A percentile compares a stretch with the other conserved stretches of the same genome.
Conservation (phyloP, 2,329 filamentous ascomycete species). For the Aspergillus sp. region DNA sequence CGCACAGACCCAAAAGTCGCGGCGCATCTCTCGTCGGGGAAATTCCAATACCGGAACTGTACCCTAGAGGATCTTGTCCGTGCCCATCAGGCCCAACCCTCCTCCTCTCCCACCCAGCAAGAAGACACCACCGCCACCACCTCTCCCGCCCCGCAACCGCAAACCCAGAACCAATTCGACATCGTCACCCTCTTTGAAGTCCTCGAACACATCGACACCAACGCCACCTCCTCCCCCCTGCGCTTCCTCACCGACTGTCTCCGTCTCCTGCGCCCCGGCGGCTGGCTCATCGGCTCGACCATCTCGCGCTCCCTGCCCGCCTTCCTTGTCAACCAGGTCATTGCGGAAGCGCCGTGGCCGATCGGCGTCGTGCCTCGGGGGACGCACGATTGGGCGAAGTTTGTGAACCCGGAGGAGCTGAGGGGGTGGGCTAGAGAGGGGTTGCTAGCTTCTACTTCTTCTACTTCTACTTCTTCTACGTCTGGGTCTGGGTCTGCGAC, state of each 20-base stretch:
- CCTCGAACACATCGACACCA: slow-evolving; percentile 83
- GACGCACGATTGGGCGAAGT: slow-evolving; percentile 96
- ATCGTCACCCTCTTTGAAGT: slow-evolving; percentile 91
- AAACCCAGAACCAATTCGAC: slow-evolving; percentile 59
- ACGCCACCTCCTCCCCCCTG: slow-evolving; percentile 75
- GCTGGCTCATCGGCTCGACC: slow-evolving; percentile 89
- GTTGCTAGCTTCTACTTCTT: slow-evolving; percentile 48
- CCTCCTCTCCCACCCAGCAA: too few relatives aligned
- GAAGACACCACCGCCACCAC: too few relatives aligned
- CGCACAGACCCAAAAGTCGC: slow-evolving; percentile 68
- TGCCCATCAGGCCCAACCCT: neutral
- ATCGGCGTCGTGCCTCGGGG: slow-evolving; percentile 80
- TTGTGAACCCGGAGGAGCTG: slow-evolving; percentile 79
- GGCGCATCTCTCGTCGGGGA: slow-evolving; percentile 50
- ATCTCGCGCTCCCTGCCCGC: slow-evolving; percentile 87
- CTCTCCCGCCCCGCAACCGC: slow-evolving; percentile 14
- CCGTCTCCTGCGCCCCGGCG: slow-evolving; percentile 77
- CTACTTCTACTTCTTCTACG: slow-evolving; percentile 5
- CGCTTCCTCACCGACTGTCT: slow-evolving; percentile 58
- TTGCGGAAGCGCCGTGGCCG: slow-evolving; percentile 76
- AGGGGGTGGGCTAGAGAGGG: slow-evolving; percentile 42
- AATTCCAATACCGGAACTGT: slow-evolving; percentile 69
- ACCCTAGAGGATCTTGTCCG: slow-evolving; percentile 64
- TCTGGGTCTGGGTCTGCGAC: slow-evolving; percentile 10
- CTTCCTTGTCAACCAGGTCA: slow-evolving; percentile 87